phyloP scores from a whole-genome alignment of 495 filamentous ascomycete genomes.

The Astrothelium macrocarpum region DNA sequence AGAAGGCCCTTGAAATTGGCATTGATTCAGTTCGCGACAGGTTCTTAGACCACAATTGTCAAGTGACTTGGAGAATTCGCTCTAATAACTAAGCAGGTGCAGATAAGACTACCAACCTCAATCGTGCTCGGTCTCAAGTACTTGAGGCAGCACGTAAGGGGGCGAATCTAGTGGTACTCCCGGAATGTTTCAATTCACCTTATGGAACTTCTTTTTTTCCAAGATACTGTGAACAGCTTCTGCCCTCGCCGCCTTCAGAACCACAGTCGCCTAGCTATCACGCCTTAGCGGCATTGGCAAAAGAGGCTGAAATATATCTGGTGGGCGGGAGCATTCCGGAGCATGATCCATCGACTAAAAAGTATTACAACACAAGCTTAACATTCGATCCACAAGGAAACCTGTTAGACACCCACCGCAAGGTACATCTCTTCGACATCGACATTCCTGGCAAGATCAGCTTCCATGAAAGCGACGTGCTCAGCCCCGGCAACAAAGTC shows the following conservation, averaged over 20 bases:
- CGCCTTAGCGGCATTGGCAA: conserved; percentile 67
- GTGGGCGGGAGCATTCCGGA: conserved; percentile 93
- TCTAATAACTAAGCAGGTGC: conserved; percentile 39
- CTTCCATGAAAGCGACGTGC: conserved; percentile 83
- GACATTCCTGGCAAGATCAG: conserved; percentile 90
- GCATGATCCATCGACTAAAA: conserved; percentile 48
- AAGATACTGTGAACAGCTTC: conserved; percentile 78
- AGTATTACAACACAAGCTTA: conserved; percentile 86
- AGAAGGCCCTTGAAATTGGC: conserved; percentile 35
- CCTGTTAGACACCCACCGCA: conserved; percentile 80
- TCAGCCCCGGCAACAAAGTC: conserved; percentile 69
- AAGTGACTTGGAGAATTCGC: neutral
- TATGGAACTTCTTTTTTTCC: conserved; percentile 89
- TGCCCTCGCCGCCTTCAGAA: conserved; percentile 63
- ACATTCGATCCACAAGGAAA: conserved; percentile 67
- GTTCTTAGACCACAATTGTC: neutral
- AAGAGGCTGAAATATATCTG: conserved; percentile 64
- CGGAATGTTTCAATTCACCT: conserved; percentile 96
- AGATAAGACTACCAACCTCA: conserved; percentile 79
- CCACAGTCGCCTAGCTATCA: conserved; percentile 72
- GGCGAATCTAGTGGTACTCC: conserved; percentile 62
- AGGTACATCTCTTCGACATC: conserved; percentile 98
- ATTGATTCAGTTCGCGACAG: conserved; percentile 32
- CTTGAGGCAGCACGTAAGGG: conserved; percentile 64
- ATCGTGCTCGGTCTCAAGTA: conserved; percentile 69